Conservation (phyloP, 768 basidiomycete species). For the Hirschioporus abietinus region DNA sequence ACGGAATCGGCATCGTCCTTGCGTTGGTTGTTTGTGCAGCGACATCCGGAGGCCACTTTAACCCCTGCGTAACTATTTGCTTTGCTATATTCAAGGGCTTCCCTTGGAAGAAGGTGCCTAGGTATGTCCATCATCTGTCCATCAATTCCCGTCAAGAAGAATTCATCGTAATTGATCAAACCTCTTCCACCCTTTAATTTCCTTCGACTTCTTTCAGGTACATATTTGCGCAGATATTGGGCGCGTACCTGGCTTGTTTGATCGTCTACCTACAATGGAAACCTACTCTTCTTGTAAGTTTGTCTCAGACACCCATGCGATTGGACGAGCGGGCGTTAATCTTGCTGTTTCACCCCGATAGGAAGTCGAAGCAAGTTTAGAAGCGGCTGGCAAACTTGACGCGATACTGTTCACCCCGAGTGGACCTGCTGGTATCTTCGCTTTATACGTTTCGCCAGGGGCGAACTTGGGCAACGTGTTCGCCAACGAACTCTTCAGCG, state of each 20-base stretch:
- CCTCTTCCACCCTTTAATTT: not conserved
- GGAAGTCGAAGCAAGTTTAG: constrained; percentile 26
- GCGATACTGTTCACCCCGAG: constrained; percentile 28
- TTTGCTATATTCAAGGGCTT: constrained; percentile 49
- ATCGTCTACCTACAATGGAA: constrained; percentile 52
- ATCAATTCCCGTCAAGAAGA: not conserved
- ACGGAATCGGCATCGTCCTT: constrained; percentile 54
- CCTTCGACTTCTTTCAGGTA: constrained; percentile 36
- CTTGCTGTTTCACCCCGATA: constrained; percentile 1
- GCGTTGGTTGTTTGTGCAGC: constrained; percentile 47
- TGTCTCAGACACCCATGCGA: not conserved
- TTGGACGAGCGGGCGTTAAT: not conserved
- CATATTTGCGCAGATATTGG: constrained; percentile 60
- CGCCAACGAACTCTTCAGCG: constrained; percentile 53
- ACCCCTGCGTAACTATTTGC: constrained; percentile 55
- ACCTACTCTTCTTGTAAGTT: constrained; percentile 1
- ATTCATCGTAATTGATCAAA: no score
- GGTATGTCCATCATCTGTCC: constrained; percentile 32
- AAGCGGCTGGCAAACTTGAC: constrained; percentile 22
- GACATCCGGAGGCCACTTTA: constrained; percentile 62
- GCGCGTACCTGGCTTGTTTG: constrained; percentile 57
- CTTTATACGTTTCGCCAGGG: constrained; percentile 39
- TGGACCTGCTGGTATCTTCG: constrained; percentile 46
- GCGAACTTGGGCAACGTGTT: constrained; percentile 41
- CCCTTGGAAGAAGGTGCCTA: constrained; percentile 43